Evolutionary conservation across 2,329 filamentous ascomycete genomes (phyloP).

Genomic region (Cladosporium velox): DNA sequence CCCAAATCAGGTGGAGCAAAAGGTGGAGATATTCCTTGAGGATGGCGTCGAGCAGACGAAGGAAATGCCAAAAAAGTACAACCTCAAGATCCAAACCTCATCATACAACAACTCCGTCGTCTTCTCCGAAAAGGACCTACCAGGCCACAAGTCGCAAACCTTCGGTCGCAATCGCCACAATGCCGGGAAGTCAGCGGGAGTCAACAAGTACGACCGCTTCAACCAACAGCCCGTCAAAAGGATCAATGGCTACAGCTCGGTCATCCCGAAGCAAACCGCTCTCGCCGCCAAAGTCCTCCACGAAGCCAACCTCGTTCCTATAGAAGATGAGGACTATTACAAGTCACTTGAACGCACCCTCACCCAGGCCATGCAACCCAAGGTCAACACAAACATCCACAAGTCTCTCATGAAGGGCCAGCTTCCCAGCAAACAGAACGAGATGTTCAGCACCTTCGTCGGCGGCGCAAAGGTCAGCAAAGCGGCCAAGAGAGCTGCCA

Average conservation of each 20-base stretch:
- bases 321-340: slow-evolving; percentile 70
- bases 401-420: slow-evolving; percentile 4
- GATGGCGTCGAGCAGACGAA: slow-evolving; percentile 67
- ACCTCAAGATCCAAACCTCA: slow-evolving; percentile 68
- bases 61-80: slow-evolving; percentile 83
- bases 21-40: slow-evolving; percentile 64
- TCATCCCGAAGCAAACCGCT: slow-evolving; percentile 70
- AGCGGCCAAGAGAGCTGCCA: slow-evolving; percentile 49
- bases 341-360: slow-evolving; percentile 17
- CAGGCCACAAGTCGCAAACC: slow-evolving; percentile 51
- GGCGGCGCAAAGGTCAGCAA: slow-evolving; percentile 33
- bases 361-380: slow-evolving; percentile 34
- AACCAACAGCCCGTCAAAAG: slow-evolving; percentile 25
- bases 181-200: slow-evolving; percentile 27
- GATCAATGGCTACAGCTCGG: slow-evolving; percentile 34
- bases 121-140: slow-evolving; percentile 91
- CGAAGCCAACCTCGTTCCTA: slow-evolving; percentile 72
- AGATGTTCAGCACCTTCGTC: slow-evolving; percentile 38
- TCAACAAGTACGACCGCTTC: slow-evolving; percentile 33
- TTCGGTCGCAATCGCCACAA: slow-evolving; percentile 24
- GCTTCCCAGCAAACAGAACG: slow-evolving; percentile 13
- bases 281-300: slow-evolving; percentile 72
- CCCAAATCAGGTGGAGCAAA: slow-evolving; percentile 24
- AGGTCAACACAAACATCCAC: slow-evolving; percentile 37
- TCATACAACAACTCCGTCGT: slow-evolving; percentile 83